Conservation (phyloP, 108 stramenopile species). For the Fistulifera pelliculosa region DNA sequence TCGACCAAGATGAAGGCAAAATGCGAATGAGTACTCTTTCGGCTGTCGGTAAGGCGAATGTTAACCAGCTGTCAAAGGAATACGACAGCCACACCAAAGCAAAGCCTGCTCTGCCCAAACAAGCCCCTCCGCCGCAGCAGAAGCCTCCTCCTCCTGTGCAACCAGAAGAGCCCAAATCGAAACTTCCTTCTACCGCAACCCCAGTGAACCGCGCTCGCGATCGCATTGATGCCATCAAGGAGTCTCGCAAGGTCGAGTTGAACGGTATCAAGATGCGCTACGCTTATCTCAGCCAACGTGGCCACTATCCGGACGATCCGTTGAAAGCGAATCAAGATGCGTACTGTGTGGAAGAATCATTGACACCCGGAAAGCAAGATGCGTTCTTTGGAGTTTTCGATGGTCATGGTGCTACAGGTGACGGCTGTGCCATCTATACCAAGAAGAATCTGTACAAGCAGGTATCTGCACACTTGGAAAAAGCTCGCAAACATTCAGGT, state of each 20-base stretch:
- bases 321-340: slow-evolving; percentile 90
- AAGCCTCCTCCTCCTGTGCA: no score
- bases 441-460: slow-evolving; percentile 44
- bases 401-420: slow-evolving; percentile 83
- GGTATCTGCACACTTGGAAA: slow-evolving; percentile 18
- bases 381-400: slow-evolving; percentile 84
- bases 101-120: no score
- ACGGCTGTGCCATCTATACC: slow-evolving; percentile 70
- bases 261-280: slow-evolving; percentile 64
- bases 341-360: slow-evolving; percentile 40
- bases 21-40: no score
- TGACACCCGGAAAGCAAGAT: slow-evolving; percentile 34
- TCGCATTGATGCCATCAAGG: slow-evolving; percentile 12
- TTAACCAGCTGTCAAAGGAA: no score
- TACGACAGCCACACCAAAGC: no score
- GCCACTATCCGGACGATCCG: slow-evolving; percentile 83
- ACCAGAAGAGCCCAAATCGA: slow-evolving; percentile 1
- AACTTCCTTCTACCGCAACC: background rate
- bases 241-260: slow-evolving; percentile 1
- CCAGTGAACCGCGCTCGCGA: slow-evolving; percentile 9
- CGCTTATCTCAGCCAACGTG: slow-evolving; percentile 75
- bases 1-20: no score
- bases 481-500: slow-evolving; percentile 3
- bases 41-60: no score
- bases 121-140: no score